Evolutionary conservation across 2,329 filamentous ascomycete species (phyloP).

Genomic region (Polytolypa hystricis): DNA sequence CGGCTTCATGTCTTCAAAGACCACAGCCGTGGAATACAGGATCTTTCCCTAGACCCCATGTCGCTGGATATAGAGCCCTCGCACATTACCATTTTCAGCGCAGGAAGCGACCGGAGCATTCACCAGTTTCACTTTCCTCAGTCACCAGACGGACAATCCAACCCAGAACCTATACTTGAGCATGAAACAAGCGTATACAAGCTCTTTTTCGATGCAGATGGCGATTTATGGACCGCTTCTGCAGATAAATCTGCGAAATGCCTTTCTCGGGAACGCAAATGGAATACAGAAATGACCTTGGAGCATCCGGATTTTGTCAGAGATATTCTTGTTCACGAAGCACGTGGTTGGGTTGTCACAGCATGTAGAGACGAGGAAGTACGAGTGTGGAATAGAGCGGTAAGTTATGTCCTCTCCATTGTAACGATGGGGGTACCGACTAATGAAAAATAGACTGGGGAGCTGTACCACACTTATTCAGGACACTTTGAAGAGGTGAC

Average conservation of each 20-base stretch:
- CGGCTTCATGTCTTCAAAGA: conserved; percentile 70
- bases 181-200: conserved; percentile 89
- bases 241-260: conserved; percentile 83
- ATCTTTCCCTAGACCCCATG: conserved; percentile 63
- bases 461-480: conserved; percentile 59
- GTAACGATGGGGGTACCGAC: conserved; percentile 2
- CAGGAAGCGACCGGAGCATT: conserved; percentile 70
- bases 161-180: conserved; percentile 53
- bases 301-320: conserved; percentile 83
- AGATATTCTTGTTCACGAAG: conserved; percentile 58
- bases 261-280: conserved; percentile 56
- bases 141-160: conserved; percentile 38
- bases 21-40: conserved; percentile 65
- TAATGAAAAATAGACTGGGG: conserved; percentile 46
- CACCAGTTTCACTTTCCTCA: conserved; percentile 45
- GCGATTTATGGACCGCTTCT: conserved; percentile 84
- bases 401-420: conserved; percentile 18
- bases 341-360: conserved; percentile 69
- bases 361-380: conserved; percentile 86
- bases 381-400: conserved; percentile 68
- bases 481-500: conserved; percentile 95
- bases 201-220: conserved; percentile 59
- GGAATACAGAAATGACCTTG: conserved; percentile 60
- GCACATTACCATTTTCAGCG: conserved; percentile 56
- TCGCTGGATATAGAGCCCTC: conserved; percentile 33